These are phyloP conservation scores for Scleroderma bovista DNA, from an alignment of 768 basidiomycete genomes.

Conservation along the genomic window DNA sequence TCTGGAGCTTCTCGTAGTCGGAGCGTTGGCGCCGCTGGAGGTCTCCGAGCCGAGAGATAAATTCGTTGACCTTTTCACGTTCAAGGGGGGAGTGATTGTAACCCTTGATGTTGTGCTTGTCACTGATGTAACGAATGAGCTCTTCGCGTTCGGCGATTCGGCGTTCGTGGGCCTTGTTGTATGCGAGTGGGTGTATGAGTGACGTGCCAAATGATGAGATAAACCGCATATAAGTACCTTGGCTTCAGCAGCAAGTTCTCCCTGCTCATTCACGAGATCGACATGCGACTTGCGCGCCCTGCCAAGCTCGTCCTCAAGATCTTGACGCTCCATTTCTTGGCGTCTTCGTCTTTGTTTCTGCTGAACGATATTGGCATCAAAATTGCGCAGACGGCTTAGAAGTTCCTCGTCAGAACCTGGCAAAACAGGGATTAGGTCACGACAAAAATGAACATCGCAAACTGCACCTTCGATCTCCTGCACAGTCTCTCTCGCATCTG, in stretches of 20 bases:
- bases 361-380: constrained; percentile 49
- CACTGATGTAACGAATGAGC: constrained; percentile 63
- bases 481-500: constrained; percentile 56
- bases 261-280: constrained; percentile 54
- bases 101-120: constrained; percentile 67
- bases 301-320: constrained; percentile 55
- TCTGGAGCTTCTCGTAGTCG: constrained; percentile 67
- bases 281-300: constrained; percentile 48
- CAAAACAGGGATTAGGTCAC: neutral
- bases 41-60: constrained; percentile 60
- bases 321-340: constrained; percentile 50
- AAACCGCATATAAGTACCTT: constrained; percentile 39
- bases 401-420: constrained; percentile 74
- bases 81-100: constrained; percentile 68
- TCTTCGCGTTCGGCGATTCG: constrained; percentile 68
- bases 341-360: constrained; percentile 44
- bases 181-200: no score
- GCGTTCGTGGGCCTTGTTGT: constrained; percentile 54
- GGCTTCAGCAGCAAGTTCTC: constrained; percentile 65
- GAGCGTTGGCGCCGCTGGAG: constrained; percentile 55
- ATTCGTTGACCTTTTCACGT: constrained; percentile 66
- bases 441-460: neutral
- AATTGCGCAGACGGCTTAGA: constrained; percentile 47
- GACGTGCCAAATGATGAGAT: no score
- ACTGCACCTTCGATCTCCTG: constrained; percentile 57